Evolutionary conservation across 257 asterid genomes (phyloP).

Genomic region (Fraxinus cuspidata): DNA sequence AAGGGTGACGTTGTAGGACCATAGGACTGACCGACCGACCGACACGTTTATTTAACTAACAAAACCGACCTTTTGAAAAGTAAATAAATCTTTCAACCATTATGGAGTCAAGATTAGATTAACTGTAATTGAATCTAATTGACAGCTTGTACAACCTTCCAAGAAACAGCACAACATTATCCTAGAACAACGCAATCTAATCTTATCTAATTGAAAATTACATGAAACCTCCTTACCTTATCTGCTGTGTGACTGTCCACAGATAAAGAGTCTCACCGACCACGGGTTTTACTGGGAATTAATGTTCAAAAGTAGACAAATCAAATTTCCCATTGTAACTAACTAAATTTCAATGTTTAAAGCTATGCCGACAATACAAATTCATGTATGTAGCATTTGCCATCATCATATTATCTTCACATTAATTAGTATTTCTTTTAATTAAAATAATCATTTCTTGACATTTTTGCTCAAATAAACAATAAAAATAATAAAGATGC

Average conservation of each 20-base stretch:
- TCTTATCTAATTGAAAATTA: not conserved
- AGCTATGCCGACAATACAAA: too few relatives aligned
- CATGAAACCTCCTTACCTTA: too few relatives aligned
- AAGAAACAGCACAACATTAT: not conserved
- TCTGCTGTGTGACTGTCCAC: not conserved
- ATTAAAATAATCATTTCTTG: too few relatives aligned
- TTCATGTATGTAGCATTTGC: too few relatives aligned
- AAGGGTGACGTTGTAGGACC: not conserved
- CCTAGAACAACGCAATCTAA: not conserved
- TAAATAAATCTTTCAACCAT: not conserved
- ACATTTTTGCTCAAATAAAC: too few relatives aligned
- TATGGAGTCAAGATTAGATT: conserved; percentile 14
- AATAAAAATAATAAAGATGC: too few relatives aligned
- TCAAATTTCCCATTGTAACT: not conserved
- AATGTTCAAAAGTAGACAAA: not conserved
- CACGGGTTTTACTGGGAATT: not conserved
- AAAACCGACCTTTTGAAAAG: conserved; percentile 28
- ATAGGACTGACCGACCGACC: not conserved
- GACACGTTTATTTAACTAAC: conserved; percentile 27
- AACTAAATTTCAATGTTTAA: too few relatives aligned
- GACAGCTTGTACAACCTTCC: not conserved
- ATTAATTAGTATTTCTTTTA: too few relatives aligned
- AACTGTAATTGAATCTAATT: not conserved
- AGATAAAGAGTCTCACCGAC: conserved; percentile 5
- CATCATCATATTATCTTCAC: too few relatives aligned